Percentiles rank a stretch among this genome's conserved stretches.
Conservation (phyloP, 192 early-diverging fungal species). For the Podila verticillata region DNA sequence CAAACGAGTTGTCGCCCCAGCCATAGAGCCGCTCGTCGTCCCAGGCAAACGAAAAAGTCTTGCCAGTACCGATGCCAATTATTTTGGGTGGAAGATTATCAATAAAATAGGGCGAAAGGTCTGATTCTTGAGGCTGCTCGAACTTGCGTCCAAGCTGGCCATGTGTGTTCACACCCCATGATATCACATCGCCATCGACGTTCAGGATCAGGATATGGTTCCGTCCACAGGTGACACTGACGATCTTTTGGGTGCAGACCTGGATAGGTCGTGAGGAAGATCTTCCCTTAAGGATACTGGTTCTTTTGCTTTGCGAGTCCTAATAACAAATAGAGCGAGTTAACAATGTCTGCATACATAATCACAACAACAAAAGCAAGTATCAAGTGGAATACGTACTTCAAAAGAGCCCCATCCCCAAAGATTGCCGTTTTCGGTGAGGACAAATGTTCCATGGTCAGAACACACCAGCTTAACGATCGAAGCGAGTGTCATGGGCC, state of each 20-base stretch:
- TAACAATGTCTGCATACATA: not conserved
- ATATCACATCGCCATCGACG: constrained; percentile 26
- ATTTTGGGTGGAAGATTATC: constrained; percentile 16
- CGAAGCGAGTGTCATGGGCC: not conserved
- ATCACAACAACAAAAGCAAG: too few relatives aligned
- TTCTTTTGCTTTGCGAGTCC: constrained; percentile 9
- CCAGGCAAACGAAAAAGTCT: constrained; percentile 39
- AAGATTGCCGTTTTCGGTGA: constrained; percentile 31
- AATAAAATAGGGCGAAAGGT: constrained; percentile 32
- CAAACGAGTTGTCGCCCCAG: constrained; percentile 41
- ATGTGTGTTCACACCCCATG: constrained; percentile 29
- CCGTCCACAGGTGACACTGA: constrained; percentile 28
- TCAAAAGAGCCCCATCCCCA: constrained; percentile 45
- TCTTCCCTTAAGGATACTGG: constrained; percentile 9
- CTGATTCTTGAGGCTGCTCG: not conserved
- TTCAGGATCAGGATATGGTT: constrained; percentile 37
- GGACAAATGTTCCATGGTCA: constrained; percentile 24
- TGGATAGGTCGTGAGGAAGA: constrained; percentile 13
- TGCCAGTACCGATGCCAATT: constrained; percentile 29
- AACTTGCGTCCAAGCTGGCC: constrained; percentile 22
- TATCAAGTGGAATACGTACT: not conserved
- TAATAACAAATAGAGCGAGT: not conserved
- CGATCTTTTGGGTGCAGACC: constrained; percentile 18
- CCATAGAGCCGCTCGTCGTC: constrained; percentile 32
- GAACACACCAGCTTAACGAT: constrained; percentile 30